Evolutionary conservation across 1,284 basidiomycete species (phyloP).

Genomic region (Rhodotorula sp.): DNA sequence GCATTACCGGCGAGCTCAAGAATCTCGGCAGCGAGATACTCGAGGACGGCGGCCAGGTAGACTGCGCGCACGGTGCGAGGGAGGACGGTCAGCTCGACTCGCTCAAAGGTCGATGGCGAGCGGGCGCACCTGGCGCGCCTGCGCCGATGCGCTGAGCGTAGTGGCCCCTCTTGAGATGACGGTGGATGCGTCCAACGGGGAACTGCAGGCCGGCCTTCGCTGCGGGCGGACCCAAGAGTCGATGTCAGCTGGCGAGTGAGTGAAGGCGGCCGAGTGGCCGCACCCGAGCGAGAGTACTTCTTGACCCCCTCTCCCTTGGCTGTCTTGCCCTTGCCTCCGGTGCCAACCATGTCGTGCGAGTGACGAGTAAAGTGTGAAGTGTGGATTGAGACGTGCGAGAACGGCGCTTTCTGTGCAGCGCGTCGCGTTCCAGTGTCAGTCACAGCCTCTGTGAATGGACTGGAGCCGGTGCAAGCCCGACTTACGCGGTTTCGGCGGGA

Average conservation of each 20-base stretch:
- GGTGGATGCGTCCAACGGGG: constrained; percentile 83
- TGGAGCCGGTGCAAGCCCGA: too few relatives aligned
- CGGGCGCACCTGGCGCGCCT: constrained; percentile 65
- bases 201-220: constrained; percentile 78
- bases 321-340: constrained; percentile 54
- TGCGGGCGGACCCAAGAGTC: constrained; percentile 45
- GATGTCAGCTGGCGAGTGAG: constrained; percentile 44
- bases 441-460: too few relatives aligned
- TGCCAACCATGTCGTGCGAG: constrained; percentile 45
- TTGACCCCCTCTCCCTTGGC: not conserved
- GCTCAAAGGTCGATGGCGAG: not conserved
- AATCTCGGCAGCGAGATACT: constrained; percentile 82
- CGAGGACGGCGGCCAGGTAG: constrained; percentile 79
- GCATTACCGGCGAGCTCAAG: constrained; percentile 85
- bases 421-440: too few relatives aligned
- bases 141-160: constrained; percentile 66
- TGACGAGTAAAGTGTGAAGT: constrained; percentile 56
- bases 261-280: not conserved
- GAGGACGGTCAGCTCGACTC: not conserved
- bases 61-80: constrained; percentile 55
- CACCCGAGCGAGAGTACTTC: not conserved
- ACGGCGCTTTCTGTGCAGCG: too few relatives aligned
- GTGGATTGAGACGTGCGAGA: not conserved
- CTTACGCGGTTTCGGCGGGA: too few relatives aligned
- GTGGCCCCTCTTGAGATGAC: constrained; percentile 57